Conservation (phyloP, 139 green algal species). For the Asterochloris erici region DNA sequence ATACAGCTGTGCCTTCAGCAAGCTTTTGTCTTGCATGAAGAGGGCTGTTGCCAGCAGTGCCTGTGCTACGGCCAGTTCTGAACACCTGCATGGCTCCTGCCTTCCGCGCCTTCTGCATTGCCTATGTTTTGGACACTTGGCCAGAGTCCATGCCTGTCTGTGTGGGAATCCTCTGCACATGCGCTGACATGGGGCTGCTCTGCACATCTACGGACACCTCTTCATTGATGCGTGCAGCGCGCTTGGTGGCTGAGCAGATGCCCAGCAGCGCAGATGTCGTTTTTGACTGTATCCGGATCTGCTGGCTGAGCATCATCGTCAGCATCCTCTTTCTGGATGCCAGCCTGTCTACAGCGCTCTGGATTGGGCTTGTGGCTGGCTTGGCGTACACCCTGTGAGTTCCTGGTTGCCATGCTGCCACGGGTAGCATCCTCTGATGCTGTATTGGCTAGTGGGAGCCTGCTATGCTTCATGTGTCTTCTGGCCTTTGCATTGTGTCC, state of each 20-base stretch:
- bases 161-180: background rate
- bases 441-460: background rate
- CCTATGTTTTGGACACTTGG: too few relatives aligned
- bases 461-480: background rate
- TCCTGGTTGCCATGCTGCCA: background rate
- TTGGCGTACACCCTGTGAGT: conserved; percentile 51
- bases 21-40: too few relatives aligned
- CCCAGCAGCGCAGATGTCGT: conserved; percentile 58
- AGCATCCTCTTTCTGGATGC: conserved; percentile 69
- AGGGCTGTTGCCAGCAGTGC: too few relatives aligned
- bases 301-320: conserved; percentile 69
- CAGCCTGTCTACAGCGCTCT: conserved; percentile 44
- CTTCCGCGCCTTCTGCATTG: too few relatives aligned
- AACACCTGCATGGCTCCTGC: too few relatives aligned
- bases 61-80: too few relatives aligned
- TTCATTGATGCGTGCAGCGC: conserved; percentile 1
- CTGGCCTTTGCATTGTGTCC: too few relatives aligned
- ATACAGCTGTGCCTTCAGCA: too few relatives aligned
- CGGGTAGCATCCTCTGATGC: background rate
- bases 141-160: too few relatives aligned
- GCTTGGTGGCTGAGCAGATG: conserved; percentile 23
- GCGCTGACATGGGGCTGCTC: too few relatives aligned
- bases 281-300: conserved; percentile 81
- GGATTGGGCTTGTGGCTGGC: conserved; percentile 53
- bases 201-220: too few relatives aligned